Evolutionary conservation across 805 yeast species (phyloP).

Genomic region (Dipodascopsis tothii): DNA sequence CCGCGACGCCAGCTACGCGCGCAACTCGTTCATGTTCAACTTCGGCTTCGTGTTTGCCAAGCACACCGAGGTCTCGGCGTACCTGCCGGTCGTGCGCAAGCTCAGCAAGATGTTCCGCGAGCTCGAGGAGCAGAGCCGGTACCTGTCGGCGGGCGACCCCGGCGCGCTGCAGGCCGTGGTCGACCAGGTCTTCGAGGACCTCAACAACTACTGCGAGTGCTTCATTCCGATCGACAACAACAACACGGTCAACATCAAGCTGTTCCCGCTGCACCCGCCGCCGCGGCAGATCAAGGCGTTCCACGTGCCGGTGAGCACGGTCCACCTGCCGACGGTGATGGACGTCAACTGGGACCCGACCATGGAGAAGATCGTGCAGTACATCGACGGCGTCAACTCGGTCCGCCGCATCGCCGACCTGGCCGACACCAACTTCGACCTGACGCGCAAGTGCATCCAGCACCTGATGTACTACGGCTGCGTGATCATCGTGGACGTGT

Average conservation of each 20-base stretch:
- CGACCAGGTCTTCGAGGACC: constrained; percentile 86
- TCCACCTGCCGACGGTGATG: constrained; percentile 59
- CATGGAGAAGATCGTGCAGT: constrained; percentile 78
- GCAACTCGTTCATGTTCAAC: constrained; percentile 89
- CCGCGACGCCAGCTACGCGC: constrained; percentile 63
- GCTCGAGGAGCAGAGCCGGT: constrained; percentile 78
- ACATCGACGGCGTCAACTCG: constrained; percentile 81
- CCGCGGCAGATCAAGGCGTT: constrained; percentile 68
- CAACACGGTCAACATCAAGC: constrained; percentile 82
- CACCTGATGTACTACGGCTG: constrained; percentile 87
- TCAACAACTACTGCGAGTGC: constrained; percentile 93
- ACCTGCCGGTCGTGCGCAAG: constrained; percentile 75
- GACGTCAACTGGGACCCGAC: constrained; percentile 98
- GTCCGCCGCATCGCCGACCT: constrained; percentile 66
- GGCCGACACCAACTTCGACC: constrained; percentile 69
- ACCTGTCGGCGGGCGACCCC: constrained; percentile 53
- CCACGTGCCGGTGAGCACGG: constrained; percentile 90
- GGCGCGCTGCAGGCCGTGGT: constrained; percentile 63
- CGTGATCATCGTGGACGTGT: constrained; percentile 72
- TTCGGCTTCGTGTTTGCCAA: constrained; percentile 86
- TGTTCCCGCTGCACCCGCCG: constrained; percentile 81
- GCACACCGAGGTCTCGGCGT: constrained; percentile 72
- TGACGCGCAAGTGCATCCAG: constrained; percentile 81
- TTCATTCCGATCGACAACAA: constrained; percentile 86
- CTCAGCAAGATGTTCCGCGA: constrained; percentile 80